Percentiles rank a stretch among this genome's conserved stretches.
Evolutionary conservation across 2,329 filamentous ascomycete genomes (phyloP).

Genomic region (Thielaviopsis punctulata): DNA sequence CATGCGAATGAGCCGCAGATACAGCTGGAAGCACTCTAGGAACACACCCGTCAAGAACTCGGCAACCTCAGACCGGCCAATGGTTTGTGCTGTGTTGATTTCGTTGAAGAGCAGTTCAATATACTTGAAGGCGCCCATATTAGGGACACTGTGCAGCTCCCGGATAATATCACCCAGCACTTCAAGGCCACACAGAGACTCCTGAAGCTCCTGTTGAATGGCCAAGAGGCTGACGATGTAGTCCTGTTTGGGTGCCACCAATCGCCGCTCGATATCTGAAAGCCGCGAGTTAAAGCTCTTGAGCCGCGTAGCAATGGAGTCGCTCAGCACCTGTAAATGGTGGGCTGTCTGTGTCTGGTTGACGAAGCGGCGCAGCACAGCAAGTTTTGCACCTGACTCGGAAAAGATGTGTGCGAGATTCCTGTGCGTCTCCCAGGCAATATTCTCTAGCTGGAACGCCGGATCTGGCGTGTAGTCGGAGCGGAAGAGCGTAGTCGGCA

Average conservation of each 20-base stretch:
- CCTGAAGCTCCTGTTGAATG: slow-evolving; percentile 39
- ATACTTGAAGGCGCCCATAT: slow-evolving; percentile 47
- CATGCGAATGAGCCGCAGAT: slow-evolving; percentile 57
- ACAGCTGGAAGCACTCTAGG: slow-evolving; percentile 65
- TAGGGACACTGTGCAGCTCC: slow-evolving; percentile 32
- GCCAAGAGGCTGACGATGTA: slow-evolving; percentile 49
- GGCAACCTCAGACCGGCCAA: slow-evolving; percentile 45
- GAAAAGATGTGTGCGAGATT: slow-evolving; percentile 30
- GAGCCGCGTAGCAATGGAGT: slow-evolving; percentile 41
- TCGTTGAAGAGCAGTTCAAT: slow-evolving; percentile 63
- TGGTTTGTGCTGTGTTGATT: slow-evolving; percentile 50
- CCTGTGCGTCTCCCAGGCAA: slow-evolving; percentile 33
- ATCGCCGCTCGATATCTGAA: slow-evolving; percentile 40
- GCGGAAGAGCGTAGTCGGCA: slow-evolving; percentile 56
- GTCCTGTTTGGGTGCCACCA: slow-evolving; percentile 35
- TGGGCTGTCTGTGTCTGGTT: slow-evolving; percentile 30
- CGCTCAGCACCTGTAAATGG: slow-evolving; percentile 55
- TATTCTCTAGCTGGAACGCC: slow-evolving; percentile 28
- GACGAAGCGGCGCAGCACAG: slow-evolving; percentile 28
- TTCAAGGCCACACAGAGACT: slow-evolving; percentile 36
- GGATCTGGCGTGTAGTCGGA: slow-evolving; percentile 22
- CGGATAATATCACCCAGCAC: slow-evolving; percentile 44
- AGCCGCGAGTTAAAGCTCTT: slow-evolving; percentile 39
- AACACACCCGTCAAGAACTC: slow-evolving; percentile 51
- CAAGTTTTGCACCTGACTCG: slow-evolving; percentile 28